A percentile compares a stretch with the other conserved stretches of the same genome.
Evolutionary conservation across 495 filamentous ascomycete genomes (phyloP).

Genomic region (Penicillium waksmanii): DNA sequence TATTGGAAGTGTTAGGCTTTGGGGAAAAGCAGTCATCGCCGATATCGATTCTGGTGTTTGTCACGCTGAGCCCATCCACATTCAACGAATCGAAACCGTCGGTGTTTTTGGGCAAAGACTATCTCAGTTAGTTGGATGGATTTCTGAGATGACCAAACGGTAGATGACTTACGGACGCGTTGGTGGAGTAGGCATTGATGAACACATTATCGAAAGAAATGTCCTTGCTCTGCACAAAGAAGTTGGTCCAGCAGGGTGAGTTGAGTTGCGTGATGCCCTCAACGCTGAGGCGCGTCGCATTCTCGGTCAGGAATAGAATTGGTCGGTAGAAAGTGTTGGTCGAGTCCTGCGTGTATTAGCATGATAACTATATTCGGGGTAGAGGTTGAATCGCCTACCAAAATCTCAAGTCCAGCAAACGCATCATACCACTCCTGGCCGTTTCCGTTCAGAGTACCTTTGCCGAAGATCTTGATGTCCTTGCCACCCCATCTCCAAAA

Average conservation of each 20-base stretch:
- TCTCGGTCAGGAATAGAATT: constrained; percentile 59
- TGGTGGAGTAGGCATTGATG: constrained; percentile 58
- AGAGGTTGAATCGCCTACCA: constrained; percentile 29
- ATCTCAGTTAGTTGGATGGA: neutral
- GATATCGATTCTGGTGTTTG: constrained; percentile 53
- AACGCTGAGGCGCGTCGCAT: constrained; percentile 56
- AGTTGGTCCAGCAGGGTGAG: constrained; percentile 64
- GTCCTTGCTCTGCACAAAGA: constrained; percentile 56
- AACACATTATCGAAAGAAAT: constrained; percentile 55
- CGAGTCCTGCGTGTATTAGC: constrained; percentile 38
- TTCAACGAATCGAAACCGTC: constrained; percentile 63
- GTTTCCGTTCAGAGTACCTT: constrained; percentile 58
- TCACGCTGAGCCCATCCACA: constrained; percentile 51
- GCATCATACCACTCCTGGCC: constrained; percentile 55
- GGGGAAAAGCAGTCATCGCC: constrained; percentile 65
- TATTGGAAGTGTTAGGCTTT: constrained; percentile 60
- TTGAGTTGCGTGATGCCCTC: constrained; percentile 60
- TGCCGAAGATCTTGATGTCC: constrained; percentile 59
- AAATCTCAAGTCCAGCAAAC: constrained; percentile 49
- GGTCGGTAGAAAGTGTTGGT: constrained; percentile 57
- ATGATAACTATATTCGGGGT: neutral
- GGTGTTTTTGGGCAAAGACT: constrained; percentile 57
- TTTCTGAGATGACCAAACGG: neutral
- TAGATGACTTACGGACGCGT: constrained; percentile 38
- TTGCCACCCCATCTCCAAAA: constrained; percentile 64